Conservation (phyloP, 176 grass and related monocot species). For the Coix lacrymajobi region DNA sequence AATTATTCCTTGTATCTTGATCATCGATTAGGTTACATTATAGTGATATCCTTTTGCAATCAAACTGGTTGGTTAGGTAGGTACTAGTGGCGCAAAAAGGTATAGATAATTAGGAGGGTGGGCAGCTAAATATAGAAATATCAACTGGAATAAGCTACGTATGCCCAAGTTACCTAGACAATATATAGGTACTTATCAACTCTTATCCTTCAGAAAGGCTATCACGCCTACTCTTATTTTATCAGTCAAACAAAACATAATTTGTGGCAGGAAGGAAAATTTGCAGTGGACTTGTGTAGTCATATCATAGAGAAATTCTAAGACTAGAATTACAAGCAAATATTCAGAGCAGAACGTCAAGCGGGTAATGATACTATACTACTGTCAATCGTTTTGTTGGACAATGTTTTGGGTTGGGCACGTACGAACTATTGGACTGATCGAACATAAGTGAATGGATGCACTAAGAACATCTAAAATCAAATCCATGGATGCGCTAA, state of each 20-base stretch:
- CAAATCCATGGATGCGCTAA: background rate
- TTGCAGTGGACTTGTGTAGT: no score
- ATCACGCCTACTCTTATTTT: background rate
- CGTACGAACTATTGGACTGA: background rate
- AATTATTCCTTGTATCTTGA: slow-evolving; percentile 33
- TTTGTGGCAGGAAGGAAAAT: background rate
- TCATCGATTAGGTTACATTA: background rate
- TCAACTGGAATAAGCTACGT: background rate
- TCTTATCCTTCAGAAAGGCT: background rate
- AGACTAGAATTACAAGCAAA: background rate
- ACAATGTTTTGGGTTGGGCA: background rate
- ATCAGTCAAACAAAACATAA: slow-evolving; percentile 1
- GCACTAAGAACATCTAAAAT: background rate
- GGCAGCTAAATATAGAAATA: slow-evolving; percentile 30
- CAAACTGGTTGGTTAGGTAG: slow-evolving; percentile 27
- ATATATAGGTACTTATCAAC: background rate
- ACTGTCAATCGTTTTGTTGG: background rate
- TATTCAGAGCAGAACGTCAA: background rate
- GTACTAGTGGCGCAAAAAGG: slow-evolving; percentile 21
- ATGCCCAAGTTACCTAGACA: slow-evolving; percentile 5
- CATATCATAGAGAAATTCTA: background rate
- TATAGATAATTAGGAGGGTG: slow-evolving; percentile 8
- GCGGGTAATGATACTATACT: background rate
- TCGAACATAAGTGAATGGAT: background rate
- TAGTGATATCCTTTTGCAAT: slow-evolving; percentile 25